A percentile compares a stretch with the other conserved stretches of the same genome.
phyloP scores from a whole-genome alignment of 2,329 filamentous ascomycete genomes.

The Niveomyces coronatus region DNA sequence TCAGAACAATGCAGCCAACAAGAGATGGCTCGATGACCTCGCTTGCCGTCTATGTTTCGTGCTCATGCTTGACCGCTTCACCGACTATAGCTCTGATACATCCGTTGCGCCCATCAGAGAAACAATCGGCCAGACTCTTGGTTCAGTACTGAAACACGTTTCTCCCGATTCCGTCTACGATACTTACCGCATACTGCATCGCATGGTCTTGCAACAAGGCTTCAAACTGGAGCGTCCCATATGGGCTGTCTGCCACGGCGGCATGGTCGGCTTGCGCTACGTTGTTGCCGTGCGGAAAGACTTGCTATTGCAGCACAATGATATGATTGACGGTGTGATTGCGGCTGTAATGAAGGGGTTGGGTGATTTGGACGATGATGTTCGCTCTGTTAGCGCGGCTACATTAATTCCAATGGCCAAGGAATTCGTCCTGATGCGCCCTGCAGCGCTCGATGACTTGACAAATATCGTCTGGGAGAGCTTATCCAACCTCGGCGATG shows the following conservation, averaged over 20 bases:
- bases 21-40: conserved; percentile 83
- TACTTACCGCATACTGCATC: conserved; percentile 75
- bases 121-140: conserved; percentile 87
- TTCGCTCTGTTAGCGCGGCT: conserved; percentile 93
- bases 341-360: conserved; percentile 91
- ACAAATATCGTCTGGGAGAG: conserved; percentile 98
- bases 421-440: conserved; percentile 82
- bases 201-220: conserved; percentile 86
- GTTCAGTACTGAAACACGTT: conserved; percentile 78
- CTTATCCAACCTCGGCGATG: conserved; percentile 90
- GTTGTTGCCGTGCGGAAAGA: conserved; percentile 93
- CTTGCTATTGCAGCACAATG: conserved; percentile 69
- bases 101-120: conserved; percentile 94
- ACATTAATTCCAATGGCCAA: conserved; percentile 92
- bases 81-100: conserved; percentile 94
- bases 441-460: conserved; percentile 64
- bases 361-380: conserved; percentile 85
- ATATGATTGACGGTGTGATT: conserved; percentile 87
- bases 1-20: conserved; percentile 73
- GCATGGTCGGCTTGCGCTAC: conserved; percentile 94
- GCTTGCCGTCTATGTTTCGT: conserved; percentile 93
- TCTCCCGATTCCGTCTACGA: conserved; percentile 68
- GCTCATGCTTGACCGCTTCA: conserved; percentile 94
- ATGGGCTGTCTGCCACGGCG: conserved; percentile 95
- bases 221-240: conserved; percentile 61